Percentiles rank a stretch among this genome's conserved stretches.
Conservation (phyloP, 164 flowering plant species). For the Cinnamomum micranthum region DNA sequence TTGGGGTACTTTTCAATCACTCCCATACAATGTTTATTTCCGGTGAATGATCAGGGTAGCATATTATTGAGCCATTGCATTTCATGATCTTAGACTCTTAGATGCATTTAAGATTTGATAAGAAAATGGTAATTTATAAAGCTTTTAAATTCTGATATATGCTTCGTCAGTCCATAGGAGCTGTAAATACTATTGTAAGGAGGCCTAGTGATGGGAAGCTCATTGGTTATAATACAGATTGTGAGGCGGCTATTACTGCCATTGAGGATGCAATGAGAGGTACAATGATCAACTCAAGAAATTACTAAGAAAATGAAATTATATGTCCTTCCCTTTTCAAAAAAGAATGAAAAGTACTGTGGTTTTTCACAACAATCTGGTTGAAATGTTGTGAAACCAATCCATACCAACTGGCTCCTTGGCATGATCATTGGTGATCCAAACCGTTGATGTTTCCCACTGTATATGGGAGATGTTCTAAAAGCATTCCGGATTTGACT, state of each 20-base stretch:
- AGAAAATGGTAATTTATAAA: too few species aligned
- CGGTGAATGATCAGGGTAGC: not conserved
- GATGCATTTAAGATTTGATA: not conserved
- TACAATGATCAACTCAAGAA: conserved; percentile 9
- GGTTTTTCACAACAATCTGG: too few species aligned
- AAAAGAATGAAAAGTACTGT: too few species aligned
- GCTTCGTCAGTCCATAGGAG: conserved; percentile 54
- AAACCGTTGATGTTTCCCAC: too few species aligned
- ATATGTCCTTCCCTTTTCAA: too few species aligned
- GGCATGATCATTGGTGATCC: too few species aligned
- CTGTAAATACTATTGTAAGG: conserved; percentile 64
- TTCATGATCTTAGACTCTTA: not conserved
- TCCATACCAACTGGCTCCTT: too few species aligned
- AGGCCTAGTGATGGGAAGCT: conserved; percentile 56
- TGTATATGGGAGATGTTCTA: too few species aligned
- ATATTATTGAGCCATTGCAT: not conserved
- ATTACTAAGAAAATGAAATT: too few species aligned
- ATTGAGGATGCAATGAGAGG: conserved; percentile 63
- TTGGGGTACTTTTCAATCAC: not conserved
- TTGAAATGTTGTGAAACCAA: too few species aligned
- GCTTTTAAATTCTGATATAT: conserved; percentile 3
- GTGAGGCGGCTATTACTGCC: conserved; percentile 61
- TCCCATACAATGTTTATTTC: too few species aligned
- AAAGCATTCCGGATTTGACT: too few species aligned
- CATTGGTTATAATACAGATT: conserved; percentile 69